Base-by-base conservation (phyloP, 176 grass and related monocot species). In the Carex pumila region DNA sequence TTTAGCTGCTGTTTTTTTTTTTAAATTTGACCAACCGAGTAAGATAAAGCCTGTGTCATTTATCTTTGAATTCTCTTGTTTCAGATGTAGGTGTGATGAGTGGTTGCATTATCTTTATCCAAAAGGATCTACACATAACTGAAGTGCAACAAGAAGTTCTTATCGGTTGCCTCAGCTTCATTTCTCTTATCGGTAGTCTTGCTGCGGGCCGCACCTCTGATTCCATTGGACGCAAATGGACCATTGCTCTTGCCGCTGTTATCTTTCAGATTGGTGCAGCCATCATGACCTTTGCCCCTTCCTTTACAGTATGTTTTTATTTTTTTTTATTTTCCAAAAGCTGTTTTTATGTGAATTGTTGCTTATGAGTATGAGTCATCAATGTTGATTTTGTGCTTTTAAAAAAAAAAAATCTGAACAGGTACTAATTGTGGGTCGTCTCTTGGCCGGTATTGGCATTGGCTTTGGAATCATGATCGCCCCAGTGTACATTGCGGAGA, bases 111-210 rank as follows among this genome's bases (percentile, higher is more conserved):
- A 80, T 97, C 5, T 97, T 94, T 86, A 97, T 97, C 61, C 85
- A 97, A 86, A 91, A 79, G 63, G 90, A 97, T 21, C 87, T 97
- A 10, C 86, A 92, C 83, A 97, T 97, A 91, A 89, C 59, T 32
- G 90, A 97, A 81, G 90, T 97, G 52, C 94, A 97, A 84, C 94
- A 97, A 87, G 94, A 97, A 81, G 37, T 97, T n/a, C 63, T 97
- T 30, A 83, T 97, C 4, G 94, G 94, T 1, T 94, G 90, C 79
- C 89, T 97, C 7, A 97, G 90, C 87, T 84, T 97, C 88, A 84
- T 97, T 73, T 97, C 90, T 6, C 90, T 97, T 53, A n/a, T 97
- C 8, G 94, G 94, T 74, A 97, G 91, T 89, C 89, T 97, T 9
- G 88, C 91, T 3, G 91, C 86, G 2, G 94, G 94, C 13, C 68